These are phyloP conservation scores for Microbotryum intermedium DNA, from an alignment of 1,284 basidiomycete species.

Conservation along the genomic window DNA sequence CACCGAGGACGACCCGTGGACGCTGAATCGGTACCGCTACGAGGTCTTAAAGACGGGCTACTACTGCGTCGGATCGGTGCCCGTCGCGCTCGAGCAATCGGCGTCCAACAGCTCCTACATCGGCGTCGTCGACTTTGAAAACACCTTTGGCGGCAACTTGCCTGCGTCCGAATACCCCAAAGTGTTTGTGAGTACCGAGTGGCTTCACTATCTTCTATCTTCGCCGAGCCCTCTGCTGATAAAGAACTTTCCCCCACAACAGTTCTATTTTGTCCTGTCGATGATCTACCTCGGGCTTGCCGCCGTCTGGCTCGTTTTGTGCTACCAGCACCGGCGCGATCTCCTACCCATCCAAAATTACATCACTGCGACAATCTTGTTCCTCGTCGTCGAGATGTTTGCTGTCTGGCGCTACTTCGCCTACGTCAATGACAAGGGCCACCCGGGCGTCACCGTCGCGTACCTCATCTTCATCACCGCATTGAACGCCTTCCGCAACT, in stretches of 20 bases:
- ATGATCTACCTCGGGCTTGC: slow-evolving; percentile 64
- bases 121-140: slow-evolving; percentile 76
- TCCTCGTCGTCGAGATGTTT: slow-evolving; percentile 88
- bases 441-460: slow-evolving; percentile 49
- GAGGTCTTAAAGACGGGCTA: slow-evolving; percentile 80
- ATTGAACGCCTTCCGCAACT: slow-evolving; percentile 85
- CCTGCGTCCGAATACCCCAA: slow-evolving; percentile 97
- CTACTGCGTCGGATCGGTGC: slow-evolving; percentile 75
- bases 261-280: slow-evolving; percentile 86
- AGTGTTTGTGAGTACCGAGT: slow-evolving; percentile 61
- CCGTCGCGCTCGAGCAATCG: slow-evolving; percentile 19
- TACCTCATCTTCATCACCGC: slow-evolving; percentile 85
- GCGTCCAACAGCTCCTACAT: slow-evolving; percentile 47
- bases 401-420: slow-evolving; percentile 82
- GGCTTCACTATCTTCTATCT: background rate
- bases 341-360: slow-evolving; percentile 86
- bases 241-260: background rate
- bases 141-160: slow-evolving; percentile 79
- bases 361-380: slow-evolving; percentile 78
- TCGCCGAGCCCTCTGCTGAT: background rate
- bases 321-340: slow-evolving; percentile 70
- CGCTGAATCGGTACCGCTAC: slow-evolving; percentile 45
- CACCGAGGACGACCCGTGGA: slow-evolving; percentile 22
- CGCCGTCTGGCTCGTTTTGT: slow-evolving; percentile 71
- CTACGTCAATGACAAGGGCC: slow-evolving; percentile 82